Percentiles rank a stretch among this genome's conserved stretches.
phyloP scores from a whole-genome alignment of 2,329 filamentous ascomycete species.

The Fusarium buxicola region DNA sequence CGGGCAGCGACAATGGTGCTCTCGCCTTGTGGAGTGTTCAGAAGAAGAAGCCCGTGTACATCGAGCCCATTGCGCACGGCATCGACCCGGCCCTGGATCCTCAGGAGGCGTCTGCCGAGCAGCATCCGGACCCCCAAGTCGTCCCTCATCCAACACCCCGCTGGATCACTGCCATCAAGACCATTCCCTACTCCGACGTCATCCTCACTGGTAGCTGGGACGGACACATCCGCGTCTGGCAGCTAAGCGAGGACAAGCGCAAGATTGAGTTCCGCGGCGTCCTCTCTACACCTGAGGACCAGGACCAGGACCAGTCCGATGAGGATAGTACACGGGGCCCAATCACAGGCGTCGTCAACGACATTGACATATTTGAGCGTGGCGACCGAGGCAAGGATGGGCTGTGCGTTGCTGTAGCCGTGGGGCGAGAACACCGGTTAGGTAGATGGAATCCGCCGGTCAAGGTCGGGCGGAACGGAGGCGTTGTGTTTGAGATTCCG shows the following conservation, averaged over 20 bases:
- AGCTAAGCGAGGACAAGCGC: constrained; percentile 83
- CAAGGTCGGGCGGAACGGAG: constrained; percentile 77
- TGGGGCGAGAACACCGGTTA: constrained; percentile 87
- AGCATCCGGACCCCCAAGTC: constrained; percentile 68
- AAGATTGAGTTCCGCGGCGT: constrained; percentile 78
- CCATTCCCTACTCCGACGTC: constrained; percentile 90
- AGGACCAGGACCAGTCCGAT: constrained; percentile 35
- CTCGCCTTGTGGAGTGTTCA: constrained; percentile 88
- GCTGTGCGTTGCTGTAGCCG: constrained; percentile 84
- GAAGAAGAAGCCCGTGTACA: constrained; percentile 94
- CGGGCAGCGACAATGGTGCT: constrained; percentile 90
- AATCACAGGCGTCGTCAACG: constrained; percentile 86
- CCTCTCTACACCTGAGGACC: constrained; percentile 60
- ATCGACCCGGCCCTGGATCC: constrained; percentile 77
- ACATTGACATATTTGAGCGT: constrained; percentile 86
- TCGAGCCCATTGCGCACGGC: constrained; percentile 84
- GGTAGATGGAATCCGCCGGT: constrained; percentile 80
- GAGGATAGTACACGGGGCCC: constrained; percentile 48
- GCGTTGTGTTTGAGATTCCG: constrained; percentile 87
- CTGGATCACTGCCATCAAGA: constrained; percentile 89
- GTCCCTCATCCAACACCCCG: constrained; percentile 76
- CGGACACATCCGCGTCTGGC: constrained; percentile 87
- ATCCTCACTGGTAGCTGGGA: constrained; percentile 94
- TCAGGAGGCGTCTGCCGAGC: constrained; percentile 79
- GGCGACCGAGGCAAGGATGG: constrained; percentile 82